Percentiles rank a stretch among this genome's conserved stretches.
phyloP scores from a whole-genome alignment of 2,329 filamentous ascomycete genomes.

The Fonsecaea pedrosoi region DNA sequence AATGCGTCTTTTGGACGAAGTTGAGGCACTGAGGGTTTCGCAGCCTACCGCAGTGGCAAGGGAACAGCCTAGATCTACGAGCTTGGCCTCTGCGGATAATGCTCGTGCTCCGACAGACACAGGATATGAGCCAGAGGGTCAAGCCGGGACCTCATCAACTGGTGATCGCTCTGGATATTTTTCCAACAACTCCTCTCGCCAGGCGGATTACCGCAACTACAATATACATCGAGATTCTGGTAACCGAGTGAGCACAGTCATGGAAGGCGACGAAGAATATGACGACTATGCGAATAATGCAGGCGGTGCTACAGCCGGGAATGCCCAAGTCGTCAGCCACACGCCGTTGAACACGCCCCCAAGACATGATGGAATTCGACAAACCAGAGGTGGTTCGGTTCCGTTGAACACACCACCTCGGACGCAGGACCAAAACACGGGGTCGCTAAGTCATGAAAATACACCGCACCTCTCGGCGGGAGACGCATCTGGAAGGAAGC shows the following conservation, averaged over 20 bases:
- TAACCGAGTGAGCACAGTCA: constrained; percentile 87
- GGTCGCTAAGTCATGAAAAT: constrained; percentile 74
- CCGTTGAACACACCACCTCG: constrained; percentile 55
- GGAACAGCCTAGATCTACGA: constrained; percentile 48
- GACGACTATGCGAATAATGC: constrained; percentile 34
- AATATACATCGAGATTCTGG: constrained; percentile 66
- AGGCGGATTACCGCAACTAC: constrained; percentile 50
- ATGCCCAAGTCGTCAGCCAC: constrained; percentile 25
- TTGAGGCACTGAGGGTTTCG: constrained; percentile 76
- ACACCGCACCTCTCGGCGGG: constrained; percentile 64
- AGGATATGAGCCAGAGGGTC: constrained; percentile 84
- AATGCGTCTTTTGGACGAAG: constrained; percentile 87
- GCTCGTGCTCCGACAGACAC: constrained; percentile 71
- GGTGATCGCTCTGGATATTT: constrained; percentile 75
- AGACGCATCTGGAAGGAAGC: constrained; percentile 79
- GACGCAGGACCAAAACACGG: constrained; percentile 47
- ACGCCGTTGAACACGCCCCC: constrained; percentile 31
- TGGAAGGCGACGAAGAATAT: constrained; percentile 77
- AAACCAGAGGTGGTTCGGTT: constrained; percentile 51
- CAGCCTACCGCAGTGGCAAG: constrained; percentile 52
- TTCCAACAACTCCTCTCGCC: constrained; percentile 57
- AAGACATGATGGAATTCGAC: constrained; percentile 40
- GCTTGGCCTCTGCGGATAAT: constrained; percentile 73
- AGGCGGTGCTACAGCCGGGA: constrained; percentile 25
- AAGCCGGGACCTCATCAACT: constrained; percentile 75